Base-by-base conservation (phyloP, 768 basidiomycete genomes). In the Exsudoporus frostii region DNA sequence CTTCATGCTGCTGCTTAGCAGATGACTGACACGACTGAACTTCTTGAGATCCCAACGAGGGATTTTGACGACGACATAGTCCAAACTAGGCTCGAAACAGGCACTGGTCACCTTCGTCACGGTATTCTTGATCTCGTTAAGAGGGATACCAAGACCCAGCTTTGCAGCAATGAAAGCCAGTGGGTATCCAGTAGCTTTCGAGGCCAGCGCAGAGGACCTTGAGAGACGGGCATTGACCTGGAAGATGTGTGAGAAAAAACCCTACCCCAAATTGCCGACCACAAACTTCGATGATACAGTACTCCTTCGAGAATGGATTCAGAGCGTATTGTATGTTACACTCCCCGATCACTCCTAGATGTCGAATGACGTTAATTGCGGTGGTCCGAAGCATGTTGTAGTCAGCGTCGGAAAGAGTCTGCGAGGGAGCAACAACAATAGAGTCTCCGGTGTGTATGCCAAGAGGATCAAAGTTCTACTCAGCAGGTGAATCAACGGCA, bases 241-340 rank as follows among this genome's bases (percentile, higher is more conserved):
- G 4, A 20, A 30, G 25, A 30, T 50, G 24, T 8, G 24, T 51
- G 3, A 63, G 59, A 27, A 46, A 47, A 53, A 11, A 29, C 13
- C 13, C 15, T 41, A 29, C 19, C 15, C 36, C 2, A 52, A 51
- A 42, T 49, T 50, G 30, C 34, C 14, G 24, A 54, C 20, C 38
- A 66, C 70, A 48, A 52, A 88, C 90, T 77, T 99, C 96, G 70
- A 99, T 98, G 66, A 98, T 98, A 71, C 97, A 98, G 69, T 98
- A 99, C 66, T 98, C 92, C 65, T 90, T 88, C 22, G 96, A 98
- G 46, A 77, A 79, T 1, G 97, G 96, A 71, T 98, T 98, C 62
- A 99, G 80, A 4, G 96, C 97, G 65, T 98, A 98, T 70, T 98
- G 96, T 58, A 99, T 98, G 69, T 99, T 99, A 72, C 97, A 99